These are phyloP conservation scores for Effrenium voratum DNA, from an alignment of 73 alveolate species.

Conservation along the genomic window DNA sequence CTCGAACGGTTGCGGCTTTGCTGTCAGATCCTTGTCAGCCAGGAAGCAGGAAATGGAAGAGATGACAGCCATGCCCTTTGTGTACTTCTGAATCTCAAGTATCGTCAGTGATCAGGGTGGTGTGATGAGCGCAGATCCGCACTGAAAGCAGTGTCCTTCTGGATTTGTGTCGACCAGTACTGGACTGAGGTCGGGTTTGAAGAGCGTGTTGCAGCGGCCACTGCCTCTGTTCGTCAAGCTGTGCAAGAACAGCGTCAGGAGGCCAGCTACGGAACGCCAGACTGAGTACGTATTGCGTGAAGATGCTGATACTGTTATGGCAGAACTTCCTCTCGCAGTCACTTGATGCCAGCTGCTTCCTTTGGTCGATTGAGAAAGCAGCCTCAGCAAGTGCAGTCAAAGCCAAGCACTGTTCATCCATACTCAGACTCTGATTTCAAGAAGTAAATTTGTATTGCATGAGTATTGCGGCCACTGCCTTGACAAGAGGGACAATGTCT, in stretches of 20 bases:
- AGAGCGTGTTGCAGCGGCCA: conserved; percentile 38
- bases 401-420: too few relatives aligned
- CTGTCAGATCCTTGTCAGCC: not conserved
- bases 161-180: not conserved
- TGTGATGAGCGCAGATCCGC: not conserved
- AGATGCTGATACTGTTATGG: too few relatives aligned
- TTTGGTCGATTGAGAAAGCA: too few relatives aligned
- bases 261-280: conserved; percentile 16
- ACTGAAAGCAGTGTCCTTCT: not conserved
- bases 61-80: not conserved
- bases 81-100: too few relatives aligned
- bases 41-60: conserved; percentile 82
- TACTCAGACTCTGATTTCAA: too few relatives aligned
- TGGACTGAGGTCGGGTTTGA: not conserved
- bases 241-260: conserved; percentile 79
- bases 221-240: conserved; percentile 35
- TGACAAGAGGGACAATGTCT: too few relatives aligned
- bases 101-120: too few relatives aligned
- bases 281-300: not conserved
- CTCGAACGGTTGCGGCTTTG: not conserved
- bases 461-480: too few relatives aligned
- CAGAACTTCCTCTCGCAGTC: too few relatives aligned
- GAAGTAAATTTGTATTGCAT: too few relatives aligned
- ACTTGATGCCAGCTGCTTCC: too few relatives aligned
- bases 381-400: too few relatives aligned